A percentile compares a stretch with the other conserved stretches of the same genome.
These are phyloP conservation scores for Biscutella auriculata DNA, from an alignment of 441 rosid species.

Conservation along the genomic window DNA sequence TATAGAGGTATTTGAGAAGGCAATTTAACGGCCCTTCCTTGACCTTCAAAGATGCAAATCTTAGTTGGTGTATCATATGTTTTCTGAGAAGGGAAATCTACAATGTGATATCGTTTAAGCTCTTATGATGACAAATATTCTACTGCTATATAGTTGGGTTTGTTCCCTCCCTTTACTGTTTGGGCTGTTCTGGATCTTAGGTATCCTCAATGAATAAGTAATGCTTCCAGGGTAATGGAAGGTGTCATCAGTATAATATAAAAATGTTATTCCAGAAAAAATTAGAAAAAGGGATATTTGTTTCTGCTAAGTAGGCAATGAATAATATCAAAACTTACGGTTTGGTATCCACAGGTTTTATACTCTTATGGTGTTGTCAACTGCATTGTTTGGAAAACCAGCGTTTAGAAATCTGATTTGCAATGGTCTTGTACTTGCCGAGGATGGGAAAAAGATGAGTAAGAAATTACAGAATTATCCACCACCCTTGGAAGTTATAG, in stretches of 20 bases:
- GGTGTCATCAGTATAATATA: not conserved
- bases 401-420: constrained; percentile 90
- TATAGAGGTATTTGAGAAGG: not conserved
- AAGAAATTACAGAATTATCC: constrained; percentile 86
- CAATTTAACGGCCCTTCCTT: not conserved
- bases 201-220: not conserved
- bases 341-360: constrained; percentile 63
- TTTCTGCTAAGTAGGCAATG: not conserved
- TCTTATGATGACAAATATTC: not conserved
- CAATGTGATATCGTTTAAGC: not conserved
- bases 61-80: not conserved
- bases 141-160: not conserved
- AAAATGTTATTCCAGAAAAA: not conserved
- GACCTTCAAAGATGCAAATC: not conserved
- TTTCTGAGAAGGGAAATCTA: not conserved
- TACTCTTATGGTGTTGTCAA: constrained; percentile 94
- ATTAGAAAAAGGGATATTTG: not conserved
- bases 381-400: constrained; percentile 88
- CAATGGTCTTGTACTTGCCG: constrained; percentile 95
- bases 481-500: constrained; percentile 73
- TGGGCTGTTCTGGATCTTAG: not conserved
- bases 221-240: not conserved
- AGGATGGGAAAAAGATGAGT: constrained; percentile 99
- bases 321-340: constrained; percentile 4
- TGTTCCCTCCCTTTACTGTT: not conserved